Percentiles rank a stretch among this genome's conserved stretches.
Conservation (phyloP, 805 yeast species). For the Debaryomyces castellii region DNA sequence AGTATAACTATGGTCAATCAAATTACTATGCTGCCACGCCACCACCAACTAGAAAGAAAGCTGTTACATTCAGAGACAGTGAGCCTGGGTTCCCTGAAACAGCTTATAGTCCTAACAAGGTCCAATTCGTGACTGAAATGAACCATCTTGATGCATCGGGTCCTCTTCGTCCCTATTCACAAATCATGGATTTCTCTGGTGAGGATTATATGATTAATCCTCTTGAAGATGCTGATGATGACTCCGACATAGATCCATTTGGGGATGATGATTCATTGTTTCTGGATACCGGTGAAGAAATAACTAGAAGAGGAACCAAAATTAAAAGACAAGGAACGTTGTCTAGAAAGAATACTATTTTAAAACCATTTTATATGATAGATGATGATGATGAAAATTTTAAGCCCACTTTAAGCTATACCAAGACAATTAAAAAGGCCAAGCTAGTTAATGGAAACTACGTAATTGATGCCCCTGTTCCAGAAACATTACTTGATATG, state of each 20-base stretch:
- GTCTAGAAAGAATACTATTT: slow-evolving; percentile 2
- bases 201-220: slow-evolving; percentile 41
- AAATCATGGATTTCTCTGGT: slow-evolving; percentile 26
- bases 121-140: slow-evolving; percentile 10
- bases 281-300: slow-evolving; percentile 41
- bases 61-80: slow-evolving; percentile 29
- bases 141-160: slow-evolving; percentile 10
- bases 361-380: slow-evolving; percentile 4
- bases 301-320: slow-evolving; percentile 30
- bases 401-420: slow-evolving; percentile 40
- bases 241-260: slow-evolving; percentile 39
- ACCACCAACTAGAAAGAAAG: slow-evolving; percentile 14
- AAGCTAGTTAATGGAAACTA: slow-evolving; percentile 43
- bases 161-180: slow-evolving; percentile 22
- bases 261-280: slow-evolving; percentile 45
- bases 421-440: slow-evolving; percentile 44
- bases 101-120: slow-evolving; percentile 25
- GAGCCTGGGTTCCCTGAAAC: slow-evolving; percentile 32
- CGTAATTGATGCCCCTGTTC: slow-evolving; percentile 44
- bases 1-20: neutral
- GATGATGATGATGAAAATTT: slow-evolving; percentile 35
- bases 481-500: slow-evolving; percentile 33
- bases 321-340: slow-evolving; percentile 21
- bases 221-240: slow-evolving; percentile 38
- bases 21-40: neutral